Evolutionary conservation across 305 asterid genomes (phyloP), one percentile per base, ranked within the genome.

Genomic region (Solanum hybrid): DNA sequence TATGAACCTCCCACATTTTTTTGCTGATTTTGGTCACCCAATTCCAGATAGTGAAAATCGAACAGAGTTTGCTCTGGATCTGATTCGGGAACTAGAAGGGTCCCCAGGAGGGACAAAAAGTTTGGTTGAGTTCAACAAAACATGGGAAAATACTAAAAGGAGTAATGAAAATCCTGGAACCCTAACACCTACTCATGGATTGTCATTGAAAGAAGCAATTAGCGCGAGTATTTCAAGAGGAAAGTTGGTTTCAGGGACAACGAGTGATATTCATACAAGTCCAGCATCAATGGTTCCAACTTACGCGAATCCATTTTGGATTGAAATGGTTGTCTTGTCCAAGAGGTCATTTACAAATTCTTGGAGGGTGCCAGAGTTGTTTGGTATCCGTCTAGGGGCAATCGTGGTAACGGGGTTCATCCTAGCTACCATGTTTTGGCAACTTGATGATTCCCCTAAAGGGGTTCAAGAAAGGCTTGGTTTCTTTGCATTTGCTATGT

Each of bases 171-270:
- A 34, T 34, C 1, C 42, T 5, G 40, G 4, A 34, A 11, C 64
- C 86, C 11, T 13, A 56, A 38, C 88, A 0, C 89, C 92, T 0
- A 72, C 92, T 0, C 92, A 86, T 15, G 95, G 93, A 8, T 42
- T 96, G 51, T 92, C 98, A 0, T 42, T 96, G 6, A 95, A 93
- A 24, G 98, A 95, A 90, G 97, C 99, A 0, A 96, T 95, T 73
- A 94, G 97, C 81, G 98, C 98, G 0, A 95, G 99, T 78, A 96
- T 96, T 89, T 96, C 99, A 1, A 88, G 96, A 42, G 98, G 99
- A 1, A 96, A 96, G 91, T 93, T 96, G 13, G 99, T 96, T 4
- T 95, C 98, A 1, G 98, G 98, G 0, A 94, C 98, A 1, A 90
- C 95, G 8, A 92, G 82, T 77, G 91, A 89, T 36, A 76, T 76